Percentiles rank a stretch among this genome's conserved stretches.
Evolutionary conservation across 2,329 filamentous ascomycete genomes (phyloP).

Genomic region (Mollisiaceae sp.): DNA sequence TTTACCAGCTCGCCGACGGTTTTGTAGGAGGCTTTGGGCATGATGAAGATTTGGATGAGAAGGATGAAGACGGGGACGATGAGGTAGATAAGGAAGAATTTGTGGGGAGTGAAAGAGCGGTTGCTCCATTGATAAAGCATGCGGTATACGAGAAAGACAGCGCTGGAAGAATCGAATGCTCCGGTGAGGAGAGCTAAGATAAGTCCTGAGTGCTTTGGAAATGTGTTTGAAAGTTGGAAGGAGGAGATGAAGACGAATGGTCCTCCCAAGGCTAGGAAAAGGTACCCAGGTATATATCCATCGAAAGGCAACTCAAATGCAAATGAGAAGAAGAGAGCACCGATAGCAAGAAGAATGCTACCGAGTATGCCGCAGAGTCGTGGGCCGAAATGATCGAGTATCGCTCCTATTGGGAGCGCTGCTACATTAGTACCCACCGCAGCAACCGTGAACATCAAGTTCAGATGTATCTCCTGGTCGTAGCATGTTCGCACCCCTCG

Average conservation of each 20-base stretch:
- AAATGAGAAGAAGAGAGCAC: slow-evolving; percentile 75
- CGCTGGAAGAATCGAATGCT: slow-evolving; percentile 83
- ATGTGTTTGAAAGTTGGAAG: slow-evolving; percentile 85
- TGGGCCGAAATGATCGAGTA: slow-evolving; percentile 83
- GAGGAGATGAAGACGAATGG: slow-evolving; percentile 83
- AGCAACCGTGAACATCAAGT: slow-evolving; percentile 91
- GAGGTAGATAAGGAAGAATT: slow-evolving; percentile 77
- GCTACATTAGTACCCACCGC: slow-evolving; percentile 88
- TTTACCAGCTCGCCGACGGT: slow-evolving; percentile 82
- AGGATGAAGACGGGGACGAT: slow-evolving; percentile 71
- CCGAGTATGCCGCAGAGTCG: slow-evolving; percentile 76
- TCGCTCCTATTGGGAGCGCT: slow-evolving; percentile 82
- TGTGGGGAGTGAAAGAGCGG: slow-evolving; percentile 62
- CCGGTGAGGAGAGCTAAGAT: slow-evolving; percentile 81
- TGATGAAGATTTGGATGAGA: slow-evolving; percentile 69
- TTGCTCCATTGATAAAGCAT: slow-evolving; percentile 67
- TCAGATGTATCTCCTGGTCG: slow-evolving; percentile 69
- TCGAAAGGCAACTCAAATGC: slow-evolving; percentile 71
- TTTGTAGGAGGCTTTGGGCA: slow-evolving; percentile 81
- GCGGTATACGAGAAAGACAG: slow-evolving; percentile 76
- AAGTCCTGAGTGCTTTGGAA: slow-evolving; percentile 76
- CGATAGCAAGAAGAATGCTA: slow-evolving; percentile 68
- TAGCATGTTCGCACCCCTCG: slow-evolving; percentile 58
- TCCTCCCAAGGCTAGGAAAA: slow-evolving; percentile 78
- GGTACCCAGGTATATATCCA: slow-evolving; percentile 74